Evolutionary conservation across 257 asterid species (phyloP).

Genomic region (Solanum commersonii): DNA sequence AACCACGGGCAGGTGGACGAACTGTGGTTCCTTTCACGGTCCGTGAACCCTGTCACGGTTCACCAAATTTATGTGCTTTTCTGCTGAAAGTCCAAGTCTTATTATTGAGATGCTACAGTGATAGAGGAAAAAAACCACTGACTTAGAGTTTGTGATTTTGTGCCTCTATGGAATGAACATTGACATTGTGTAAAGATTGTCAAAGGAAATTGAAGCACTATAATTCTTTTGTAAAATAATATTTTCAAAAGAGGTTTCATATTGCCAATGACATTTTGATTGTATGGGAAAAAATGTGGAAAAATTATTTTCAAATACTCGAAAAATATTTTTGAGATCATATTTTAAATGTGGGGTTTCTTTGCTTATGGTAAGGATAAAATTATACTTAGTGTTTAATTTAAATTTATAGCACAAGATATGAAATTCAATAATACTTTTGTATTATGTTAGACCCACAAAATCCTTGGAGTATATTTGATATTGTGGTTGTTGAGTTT

Average conservation of each 20-base stretch:
- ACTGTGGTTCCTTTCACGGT: background rate
- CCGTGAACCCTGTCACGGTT: background rate
- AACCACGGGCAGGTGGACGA: background rate
- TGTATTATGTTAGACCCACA: background rate
- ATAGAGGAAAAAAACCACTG: background rate
- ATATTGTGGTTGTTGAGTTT: background rate
- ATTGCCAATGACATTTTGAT: background rate
- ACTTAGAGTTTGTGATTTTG: background rate
- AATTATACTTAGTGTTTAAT: too few species aligned
- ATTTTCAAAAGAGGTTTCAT: background rate
- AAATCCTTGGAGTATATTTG: background rate
- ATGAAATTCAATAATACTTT: background rate
- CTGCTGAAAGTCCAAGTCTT: background rate
- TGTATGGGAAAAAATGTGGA: background rate
- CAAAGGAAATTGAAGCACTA: background rate
- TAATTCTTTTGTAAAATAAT: too few species aligned
- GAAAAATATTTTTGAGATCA: too few species aligned
- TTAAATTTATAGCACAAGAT: background rate
- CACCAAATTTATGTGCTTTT: background rate
- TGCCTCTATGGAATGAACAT: background rate
- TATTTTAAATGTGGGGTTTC: background rate
- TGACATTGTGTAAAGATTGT: background rate
- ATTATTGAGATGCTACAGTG: too few species aligned
- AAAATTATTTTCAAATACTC: background rate
- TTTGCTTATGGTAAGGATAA: background rate